Evolutionary conservation across 208 protist genomes (phyloP).

Genomic region (Porcisia hertigi): DNA sequence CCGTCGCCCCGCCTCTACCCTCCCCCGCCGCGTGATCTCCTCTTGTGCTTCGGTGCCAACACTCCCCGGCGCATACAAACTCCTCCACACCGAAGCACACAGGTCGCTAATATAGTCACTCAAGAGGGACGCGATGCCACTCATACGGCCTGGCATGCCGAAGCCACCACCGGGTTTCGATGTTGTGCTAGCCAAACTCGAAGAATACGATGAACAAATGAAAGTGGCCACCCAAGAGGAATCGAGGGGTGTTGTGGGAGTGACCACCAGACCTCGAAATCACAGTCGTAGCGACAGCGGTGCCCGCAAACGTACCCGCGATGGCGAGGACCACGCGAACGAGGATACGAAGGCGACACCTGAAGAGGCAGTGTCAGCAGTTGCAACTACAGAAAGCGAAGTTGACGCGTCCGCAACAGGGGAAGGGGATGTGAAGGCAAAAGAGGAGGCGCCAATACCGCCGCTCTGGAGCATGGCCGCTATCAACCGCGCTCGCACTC

Average conservation of each 20-base stretch:
- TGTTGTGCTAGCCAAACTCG: constrained; percentile 52
- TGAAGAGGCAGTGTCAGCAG: not conserved
- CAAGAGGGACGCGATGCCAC: constrained; percentile 48
- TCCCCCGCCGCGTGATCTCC: not conserved
- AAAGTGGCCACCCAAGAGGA: constrained; percentile 66
- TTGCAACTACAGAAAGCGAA: not conserved
- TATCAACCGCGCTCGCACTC: constrained; percentile 84
- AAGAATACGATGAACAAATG: constrained; percentile 77
- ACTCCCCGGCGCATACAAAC: too few species aligned
- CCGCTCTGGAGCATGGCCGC: constrained; percentile 79
- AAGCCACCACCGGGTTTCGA: constrained; percentile 85
- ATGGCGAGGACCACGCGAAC: not conserved
- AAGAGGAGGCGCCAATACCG: constrained; percentile 33
- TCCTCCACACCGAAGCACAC: not conserved
- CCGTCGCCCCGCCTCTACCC: too few species aligned
- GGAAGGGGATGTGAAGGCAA: constrained; percentile 7
- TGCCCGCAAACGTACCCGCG: constrained; percentile 14
- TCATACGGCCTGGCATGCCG: constrained; percentile 78
- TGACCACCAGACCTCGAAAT: constrained; percentile 29
- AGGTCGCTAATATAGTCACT: not conserved
- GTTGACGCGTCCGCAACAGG: not conserved
- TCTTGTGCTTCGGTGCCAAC: not conserved
- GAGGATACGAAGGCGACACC: constrained; percentile 6
- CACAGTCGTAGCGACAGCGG: not conserved
- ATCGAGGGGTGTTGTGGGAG: constrained; percentile 53